phyloP scores from a whole-genome alignment of 768 basidiomycete genomes.

The Termitomyces titanicus region DNA sequence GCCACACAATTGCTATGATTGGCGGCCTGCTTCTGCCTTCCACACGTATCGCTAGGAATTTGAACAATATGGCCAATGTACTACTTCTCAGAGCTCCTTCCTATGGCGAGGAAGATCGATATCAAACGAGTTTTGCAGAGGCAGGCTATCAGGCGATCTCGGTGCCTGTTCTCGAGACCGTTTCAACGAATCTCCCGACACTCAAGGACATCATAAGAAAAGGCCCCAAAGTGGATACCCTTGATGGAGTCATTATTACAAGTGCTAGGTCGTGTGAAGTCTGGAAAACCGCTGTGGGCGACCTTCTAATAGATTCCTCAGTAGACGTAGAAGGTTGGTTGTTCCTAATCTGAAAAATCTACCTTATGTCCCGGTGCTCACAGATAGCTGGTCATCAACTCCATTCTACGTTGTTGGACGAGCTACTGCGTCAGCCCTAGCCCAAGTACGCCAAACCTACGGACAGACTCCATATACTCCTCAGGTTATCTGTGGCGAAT shows the following conservation, averaged over 20 bases:
- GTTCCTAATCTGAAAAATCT: background rate
- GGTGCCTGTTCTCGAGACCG: constrained; percentile 72
- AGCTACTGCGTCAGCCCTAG: constrained; percentile 51
- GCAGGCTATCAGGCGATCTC: constrained; percentile 52
- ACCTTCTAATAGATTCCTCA: constrained; percentile 8
- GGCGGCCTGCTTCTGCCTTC: no score
- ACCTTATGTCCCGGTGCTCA: constrained; percentile 5
- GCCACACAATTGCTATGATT: constrained; percentile 6
- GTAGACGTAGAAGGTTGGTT: constrained; percentile 11
- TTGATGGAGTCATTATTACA: constrained; percentile 71
- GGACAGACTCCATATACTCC: constrained; percentile 22
- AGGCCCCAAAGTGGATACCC: constrained; percentile 29
- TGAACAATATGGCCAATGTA: constrained; percentile 29
- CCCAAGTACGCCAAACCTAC: constrained; percentile 26
- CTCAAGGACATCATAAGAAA: constrained; percentile 39
- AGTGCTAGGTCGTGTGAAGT: constrained; percentile 77
- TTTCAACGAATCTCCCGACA: constrained; percentile 41
- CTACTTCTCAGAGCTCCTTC: constrained; percentile 43
- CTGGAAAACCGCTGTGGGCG: constrained; percentile 46
- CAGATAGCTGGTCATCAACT: constrained; percentile 47
- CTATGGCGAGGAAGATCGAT: constrained; percentile 47
- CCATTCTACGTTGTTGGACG: constrained; percentile 83
- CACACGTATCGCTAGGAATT: background rate
- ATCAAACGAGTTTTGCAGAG: constrained; percentile 46
- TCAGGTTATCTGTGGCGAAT: constrained; percentile 35